Conservation (phyloP, 2,329 filamentous ascomycete genomes). For the Fusarium torulosum region DNA sequence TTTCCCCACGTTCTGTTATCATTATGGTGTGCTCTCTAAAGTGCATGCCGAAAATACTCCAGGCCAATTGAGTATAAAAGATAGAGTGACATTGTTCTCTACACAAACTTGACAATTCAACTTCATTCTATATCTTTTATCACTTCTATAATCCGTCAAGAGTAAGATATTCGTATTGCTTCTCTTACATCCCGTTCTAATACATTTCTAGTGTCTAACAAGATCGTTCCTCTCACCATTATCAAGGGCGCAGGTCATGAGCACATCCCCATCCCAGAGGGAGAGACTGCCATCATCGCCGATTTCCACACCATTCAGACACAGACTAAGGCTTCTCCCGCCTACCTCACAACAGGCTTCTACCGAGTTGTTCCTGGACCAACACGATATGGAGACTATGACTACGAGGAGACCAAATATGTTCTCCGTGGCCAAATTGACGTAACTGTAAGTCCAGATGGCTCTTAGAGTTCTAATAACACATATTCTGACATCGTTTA, state of each 20-base stretch:
- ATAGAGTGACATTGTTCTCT: neutral
- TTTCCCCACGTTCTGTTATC: neutral
- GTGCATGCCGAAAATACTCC: too few species aligned
- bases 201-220: conserved; percentile 21
- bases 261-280: conserved; percentile 31
- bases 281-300: conserved; percentile 29
- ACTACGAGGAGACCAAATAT: conserved; percentile 38
- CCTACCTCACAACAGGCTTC: conserved; percentile 31
- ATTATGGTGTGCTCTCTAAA: too few species aligned
- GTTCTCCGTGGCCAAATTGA: conserved; percentile 36
- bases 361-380: conserved; percentile 36
- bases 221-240: conserved; percentile 38
- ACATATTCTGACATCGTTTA: neutral
- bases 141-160: neutral
- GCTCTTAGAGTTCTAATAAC: neutral
- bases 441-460: conserved; percentile 10
- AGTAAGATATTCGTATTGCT: neutral
- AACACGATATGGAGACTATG: conserved; percentile 33
- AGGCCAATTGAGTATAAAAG: neutral
- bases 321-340: conserved; percentile 6
- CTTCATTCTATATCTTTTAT: neutral
- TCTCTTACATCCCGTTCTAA: neutral
- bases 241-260: conserved; percentile 39
- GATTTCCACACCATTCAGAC: conserved; percentile 33
- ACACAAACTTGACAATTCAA: fast-evolving